phyloP scores from a whole-genome alignment of 176 grass and related monocot species.

The Phoenix roebelenii region DNA sequence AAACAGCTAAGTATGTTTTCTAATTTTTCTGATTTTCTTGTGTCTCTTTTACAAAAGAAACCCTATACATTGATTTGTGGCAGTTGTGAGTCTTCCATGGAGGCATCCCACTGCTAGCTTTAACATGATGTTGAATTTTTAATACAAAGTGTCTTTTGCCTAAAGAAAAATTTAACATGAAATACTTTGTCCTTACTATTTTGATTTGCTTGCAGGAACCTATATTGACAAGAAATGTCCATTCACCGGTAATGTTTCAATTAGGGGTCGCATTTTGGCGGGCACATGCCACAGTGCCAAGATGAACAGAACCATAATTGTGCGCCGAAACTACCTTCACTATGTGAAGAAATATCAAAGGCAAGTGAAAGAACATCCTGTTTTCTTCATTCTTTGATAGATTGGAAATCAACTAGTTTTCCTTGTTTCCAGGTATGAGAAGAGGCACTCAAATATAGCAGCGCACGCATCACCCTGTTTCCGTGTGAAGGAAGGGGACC shows the following conservation, averaged over 20 bases:
- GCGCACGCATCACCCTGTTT: conserved; percentile 7
- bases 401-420: neutral
- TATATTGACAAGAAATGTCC: conserved; percentile 21
- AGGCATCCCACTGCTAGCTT: no score
- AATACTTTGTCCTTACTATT: no score
- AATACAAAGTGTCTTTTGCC: no score
- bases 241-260: conserved; percentile 16
- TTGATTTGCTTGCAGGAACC: neutral
- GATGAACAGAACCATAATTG: conserved; percentile 17
- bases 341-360: conserved; percentile 19
- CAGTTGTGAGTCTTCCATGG: no score
- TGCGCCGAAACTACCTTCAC: conserved; percentile 18
- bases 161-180: no score
- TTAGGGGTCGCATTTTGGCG: conserved; percentile 13
- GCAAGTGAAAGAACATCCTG: neutral
- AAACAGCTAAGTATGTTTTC: no score
- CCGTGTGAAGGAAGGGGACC: conserved; percentile 12
- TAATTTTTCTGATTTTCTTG: no score
- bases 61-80: no score
- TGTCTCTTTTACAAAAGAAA: no score
- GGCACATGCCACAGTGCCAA: conserved; percentile 20
- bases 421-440: conserved; percentile 3
- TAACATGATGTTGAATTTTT: no score
- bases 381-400: neutral
- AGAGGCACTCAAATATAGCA: conserved; percentile 9